Percentiles rank a stretch among this genome's conserved stretches.
Evolutionary conservation across 2,329 filamentous ascomycete genomes (phyloP).

Genomic region (Pyrenochaeta sp.): DNA sequence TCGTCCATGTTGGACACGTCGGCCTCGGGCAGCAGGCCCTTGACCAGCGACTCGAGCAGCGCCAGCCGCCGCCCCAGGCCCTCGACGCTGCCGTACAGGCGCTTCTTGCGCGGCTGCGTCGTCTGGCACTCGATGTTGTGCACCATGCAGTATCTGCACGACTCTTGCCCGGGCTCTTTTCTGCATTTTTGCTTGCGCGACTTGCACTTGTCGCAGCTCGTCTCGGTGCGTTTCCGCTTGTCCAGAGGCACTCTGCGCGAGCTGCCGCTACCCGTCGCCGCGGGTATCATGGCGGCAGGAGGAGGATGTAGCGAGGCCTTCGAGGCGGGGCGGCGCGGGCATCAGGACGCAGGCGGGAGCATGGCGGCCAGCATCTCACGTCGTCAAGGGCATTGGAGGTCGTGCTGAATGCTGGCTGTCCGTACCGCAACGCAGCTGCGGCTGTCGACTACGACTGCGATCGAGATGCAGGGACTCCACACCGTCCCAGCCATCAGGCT

Average conservation of each 20-base stretch:
- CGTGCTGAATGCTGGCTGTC: neutral
- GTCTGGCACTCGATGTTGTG: conserved; percentile 54
- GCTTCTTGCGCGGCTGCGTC: conserved; percentile 57
- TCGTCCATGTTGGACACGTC: conserved; percentile 54
- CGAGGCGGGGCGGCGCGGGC: conserved; percentile 4
- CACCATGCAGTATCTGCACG: conserved; percentile 54
- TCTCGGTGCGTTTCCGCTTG: conserved; percentile 56
- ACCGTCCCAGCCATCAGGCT: neutral
- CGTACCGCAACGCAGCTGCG: neutral
- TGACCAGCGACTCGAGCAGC: conserved; percentile 56
- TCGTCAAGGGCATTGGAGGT: neutral
- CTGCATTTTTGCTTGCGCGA: conserved; percentile 58
- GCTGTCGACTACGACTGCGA: neutral
- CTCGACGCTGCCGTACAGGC: conserved; percentile 55
- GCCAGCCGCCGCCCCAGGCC: conserved; percentile 52
- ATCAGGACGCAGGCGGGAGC: conserved; percentile 15
- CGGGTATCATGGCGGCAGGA: conserved; percentile 6
- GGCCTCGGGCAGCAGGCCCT: conserved; percentile 54
- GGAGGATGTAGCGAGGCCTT: neutral
- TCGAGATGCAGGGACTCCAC: neutral
- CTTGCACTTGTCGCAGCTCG: conserved; percentile 58
- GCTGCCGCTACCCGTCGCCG: conserved; percentile 22
- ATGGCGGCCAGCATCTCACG: conserved; percentile 4
- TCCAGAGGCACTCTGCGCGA: conserved; percentile 53
- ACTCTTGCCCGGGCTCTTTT: conserved; percentile 47